These are phyloP conservation scores for Kockovaella imperatae DNA, from an alignment of 768 basidiomycete species.

Conservation along the genomic window DNA sequence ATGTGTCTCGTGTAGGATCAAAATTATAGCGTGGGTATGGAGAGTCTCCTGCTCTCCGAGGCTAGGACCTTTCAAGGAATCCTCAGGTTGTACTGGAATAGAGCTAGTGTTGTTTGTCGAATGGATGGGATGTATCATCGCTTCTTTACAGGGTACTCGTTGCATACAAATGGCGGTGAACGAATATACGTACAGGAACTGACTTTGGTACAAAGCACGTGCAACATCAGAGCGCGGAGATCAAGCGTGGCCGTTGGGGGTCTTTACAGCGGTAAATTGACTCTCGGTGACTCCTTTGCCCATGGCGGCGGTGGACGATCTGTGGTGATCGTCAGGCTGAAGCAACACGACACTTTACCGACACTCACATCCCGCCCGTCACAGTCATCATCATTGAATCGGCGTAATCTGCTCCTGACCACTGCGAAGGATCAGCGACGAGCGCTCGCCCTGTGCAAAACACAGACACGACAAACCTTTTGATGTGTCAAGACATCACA, in stretches of 20 bases:
- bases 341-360: background rate
- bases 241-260: no score
- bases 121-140: no score
- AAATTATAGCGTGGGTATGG: no score
- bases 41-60: no score
- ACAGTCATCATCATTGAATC: slow-evolving; percentile 89
- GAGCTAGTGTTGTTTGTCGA: no score
- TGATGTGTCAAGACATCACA: slow-evolving; percentile 97
- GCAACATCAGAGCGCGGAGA: no score
- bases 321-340: slow-evolving; percentile 1
- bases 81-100: no score
- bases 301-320: slow-evolving; percentile 97
- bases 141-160: no score
- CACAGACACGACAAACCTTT: slow-evolving; percentile 54
- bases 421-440: slow-evolving; percentile 50
- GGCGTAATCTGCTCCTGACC: slow-evolving; percentile 90
- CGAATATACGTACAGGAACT: no score
- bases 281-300: slow-evolving; percentile 89
- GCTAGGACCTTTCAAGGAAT: no score
- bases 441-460: background rate
- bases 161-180: no score
- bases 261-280: slow-evolving; percentile 54
- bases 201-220: background rate
- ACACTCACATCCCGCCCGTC: slow-evolving; percentile 72
- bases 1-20: no score